Percentiles rank a stretch among this genome's conserved stretches.
These are phyloP conservation scores for Orbilia quercus DNA, from an alignment of 2,329 filamentous ascomycete species.

Conservation along the genomic window DNA sequence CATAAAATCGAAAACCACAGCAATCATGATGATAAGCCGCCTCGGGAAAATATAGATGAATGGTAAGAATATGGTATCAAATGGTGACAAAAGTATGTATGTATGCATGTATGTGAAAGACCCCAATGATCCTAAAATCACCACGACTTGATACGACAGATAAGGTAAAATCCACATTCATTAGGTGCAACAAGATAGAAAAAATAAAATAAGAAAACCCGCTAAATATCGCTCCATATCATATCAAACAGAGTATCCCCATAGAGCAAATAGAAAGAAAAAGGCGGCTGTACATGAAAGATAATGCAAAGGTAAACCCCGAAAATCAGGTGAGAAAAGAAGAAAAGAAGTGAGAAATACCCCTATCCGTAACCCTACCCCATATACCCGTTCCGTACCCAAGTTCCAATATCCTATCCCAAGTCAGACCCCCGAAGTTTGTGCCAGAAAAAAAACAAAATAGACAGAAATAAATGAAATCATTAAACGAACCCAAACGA, in stretches of 20 bases:
- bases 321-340: background rate
- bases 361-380: background rate
- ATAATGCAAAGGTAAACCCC: background rate
- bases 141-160: too few species aligned
- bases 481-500: conserved; percentile 7
- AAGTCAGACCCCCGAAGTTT: too few species aligned
- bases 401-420: background rate
- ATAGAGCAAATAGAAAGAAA: conserved; percentile 1
- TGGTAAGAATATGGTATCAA: too few species aligned
- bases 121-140: too few species aligned
- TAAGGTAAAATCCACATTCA: background rate
- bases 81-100: too few species aligned
- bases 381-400: background rate
- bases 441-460: too few species aligned
- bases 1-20: too few species aligned
- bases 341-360: background rate
- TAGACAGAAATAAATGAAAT: background rate
- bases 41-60: too few species aligned
- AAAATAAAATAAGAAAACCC: background rate
- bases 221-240: background rate
- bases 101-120: too few species aligned
- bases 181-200: background rate
- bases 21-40: too few species aligned
- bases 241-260: background rate
- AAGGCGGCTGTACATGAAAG: conserved; percentile 9